These are phyloP conservation scores for Carpinus viminea DNA, from an alignment of 306 rosid species.

Conservation along the genomic window DNA sequence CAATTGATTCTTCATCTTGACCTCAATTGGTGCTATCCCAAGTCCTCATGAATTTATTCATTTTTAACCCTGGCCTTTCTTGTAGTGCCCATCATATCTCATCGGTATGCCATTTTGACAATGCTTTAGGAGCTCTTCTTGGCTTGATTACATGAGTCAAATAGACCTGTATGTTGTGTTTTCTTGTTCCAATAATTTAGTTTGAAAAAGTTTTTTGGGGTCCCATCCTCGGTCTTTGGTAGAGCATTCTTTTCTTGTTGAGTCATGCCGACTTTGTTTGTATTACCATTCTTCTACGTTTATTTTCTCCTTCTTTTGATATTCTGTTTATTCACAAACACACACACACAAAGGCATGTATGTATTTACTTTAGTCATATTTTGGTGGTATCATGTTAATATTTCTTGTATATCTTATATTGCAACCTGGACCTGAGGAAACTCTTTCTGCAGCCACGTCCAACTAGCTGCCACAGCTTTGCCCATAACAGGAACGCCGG, in stretches of 20 bases:
- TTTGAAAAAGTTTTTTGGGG: background rate
- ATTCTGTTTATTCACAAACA: background rate
- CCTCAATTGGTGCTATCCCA: slow-evolving; percentile 2
- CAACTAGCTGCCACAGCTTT: slow-evolving; percentile 87
- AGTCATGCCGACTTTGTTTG: background rate
- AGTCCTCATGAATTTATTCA: background rate
- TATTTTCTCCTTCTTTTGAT: background rate
- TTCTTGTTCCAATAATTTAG: background rate
- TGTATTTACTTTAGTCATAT: background rate
- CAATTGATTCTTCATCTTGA: background rate
- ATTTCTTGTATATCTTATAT: background rate
- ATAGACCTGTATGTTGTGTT: slow-evolving; percentile 4
- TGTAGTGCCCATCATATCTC: background rate
- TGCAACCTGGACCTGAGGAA: slow-evolving; percentile 8
- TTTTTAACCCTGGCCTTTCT: background rate
- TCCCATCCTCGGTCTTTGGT: background rate
- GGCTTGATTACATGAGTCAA: background rate
- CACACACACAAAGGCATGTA: background rate
- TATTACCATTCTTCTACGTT: background rate
- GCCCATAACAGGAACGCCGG: slow-evolving; percentile 92
- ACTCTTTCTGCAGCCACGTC: slow-evolving; percentile 62
- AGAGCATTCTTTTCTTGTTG: background rate
- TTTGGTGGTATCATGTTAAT: background rate
- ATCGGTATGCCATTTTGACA: background rate
- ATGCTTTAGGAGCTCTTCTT: slow-evolving; percentile 5